phyloP scores from a whole-genome alignment of 1,284 basidiomycete species.

The Stereum hirsutum region DNA sequence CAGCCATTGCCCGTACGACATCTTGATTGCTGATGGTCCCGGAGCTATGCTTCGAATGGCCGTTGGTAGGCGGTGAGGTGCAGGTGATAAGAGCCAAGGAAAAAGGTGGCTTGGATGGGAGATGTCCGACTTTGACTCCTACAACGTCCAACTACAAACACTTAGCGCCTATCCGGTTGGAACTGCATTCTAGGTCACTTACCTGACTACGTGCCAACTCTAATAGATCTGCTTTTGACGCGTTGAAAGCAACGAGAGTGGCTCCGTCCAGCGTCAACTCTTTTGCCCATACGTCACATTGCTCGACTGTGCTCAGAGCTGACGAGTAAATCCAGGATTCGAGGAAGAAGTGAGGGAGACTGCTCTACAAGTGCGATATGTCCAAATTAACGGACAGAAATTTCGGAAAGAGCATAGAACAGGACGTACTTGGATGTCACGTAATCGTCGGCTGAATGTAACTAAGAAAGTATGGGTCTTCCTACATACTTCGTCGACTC shows the following conservation, averaged over 20 bases:
- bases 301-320: conserved; percentile 78
- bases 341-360: conserved; percentile 74
- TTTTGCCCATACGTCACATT: conserved; percentile 72
- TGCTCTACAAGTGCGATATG: too few relatives aligned
- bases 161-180: conserved; percentile 5
- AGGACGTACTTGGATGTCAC: conserved; percentile 59
- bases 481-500: conserved; percentile 57
- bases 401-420: conserved; percentile 3
- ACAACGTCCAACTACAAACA: conserved; percentile 67
- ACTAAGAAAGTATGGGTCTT: conserved; percentile 70
- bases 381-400: too few relatives aligned
- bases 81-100: conserved; percentile 29
- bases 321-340: conserved; percentile 95
- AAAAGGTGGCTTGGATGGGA: conserved; percentile 71
- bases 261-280: conserved; percentile 32
- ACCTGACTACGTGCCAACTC: conserved; percentile 81
- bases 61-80: conserved; percentile 11
- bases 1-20: conserved; percentile 51
- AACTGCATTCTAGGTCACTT: conserved; percentile 8
- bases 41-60: conserved; percentile 18
- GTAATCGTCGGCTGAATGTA: conserved; percentile 72
- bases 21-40: conserved; percentile 52
- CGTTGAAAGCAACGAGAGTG: conserved; percentile 43
- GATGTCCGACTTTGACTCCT: conserved; percentile 62
- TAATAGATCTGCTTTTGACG: conserved; percentile 72